Conservation (phyloP, 306 rosid species). For the Comarum palustre region DNA sequence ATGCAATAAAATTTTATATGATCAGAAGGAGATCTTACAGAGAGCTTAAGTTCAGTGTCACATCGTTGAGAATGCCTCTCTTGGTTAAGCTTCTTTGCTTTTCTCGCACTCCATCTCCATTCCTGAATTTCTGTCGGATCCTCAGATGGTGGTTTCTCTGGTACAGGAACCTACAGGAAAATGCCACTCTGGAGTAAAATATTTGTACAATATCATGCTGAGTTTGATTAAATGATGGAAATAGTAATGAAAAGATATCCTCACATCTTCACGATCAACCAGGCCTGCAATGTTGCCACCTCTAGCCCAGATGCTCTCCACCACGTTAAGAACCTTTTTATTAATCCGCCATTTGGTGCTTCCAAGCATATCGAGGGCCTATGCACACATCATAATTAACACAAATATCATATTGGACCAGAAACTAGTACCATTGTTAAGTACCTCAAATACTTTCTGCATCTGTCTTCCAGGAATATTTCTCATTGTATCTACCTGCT, state of each 20-base stretch:
- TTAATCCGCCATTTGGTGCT: constrained; percentile 82
- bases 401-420: neutral
- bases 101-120: constrained; percentile 69
- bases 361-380: constrained; percentile 86
- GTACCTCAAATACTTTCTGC: constrained; percentile 77
- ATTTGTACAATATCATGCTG: neutral
- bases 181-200: neutral
- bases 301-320: constrained; percentile 74
- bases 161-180: constrained; percentile 59
- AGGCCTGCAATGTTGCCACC: constrained; percentile 85
- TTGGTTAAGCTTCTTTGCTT: constrained; percentile 72
- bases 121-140: constrained; percentile 67
- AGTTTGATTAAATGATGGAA: neutral
- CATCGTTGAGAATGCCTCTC: constrained; percentile 87
- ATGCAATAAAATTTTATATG: constrained; percentile 3
- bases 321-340: constrained; percentile 60
- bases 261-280: constrained; percentile 70
- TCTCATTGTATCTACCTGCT: constrained; percentile 66
- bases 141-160: constrained; percentile 59
- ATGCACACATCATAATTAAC: constrained; percentile 23
- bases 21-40: constrained; percentile 51
- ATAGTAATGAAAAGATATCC: constrained; percentile 14
- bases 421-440: constrained; percentile 1
- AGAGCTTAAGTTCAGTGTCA: constrained; percentile 81
- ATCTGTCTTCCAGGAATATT: constrained; percentile 49